Evolutionary conservation across 2,329 filamentous ascomycete species (phyloP).

Genomic region (Truncatella angustata): DNA sequence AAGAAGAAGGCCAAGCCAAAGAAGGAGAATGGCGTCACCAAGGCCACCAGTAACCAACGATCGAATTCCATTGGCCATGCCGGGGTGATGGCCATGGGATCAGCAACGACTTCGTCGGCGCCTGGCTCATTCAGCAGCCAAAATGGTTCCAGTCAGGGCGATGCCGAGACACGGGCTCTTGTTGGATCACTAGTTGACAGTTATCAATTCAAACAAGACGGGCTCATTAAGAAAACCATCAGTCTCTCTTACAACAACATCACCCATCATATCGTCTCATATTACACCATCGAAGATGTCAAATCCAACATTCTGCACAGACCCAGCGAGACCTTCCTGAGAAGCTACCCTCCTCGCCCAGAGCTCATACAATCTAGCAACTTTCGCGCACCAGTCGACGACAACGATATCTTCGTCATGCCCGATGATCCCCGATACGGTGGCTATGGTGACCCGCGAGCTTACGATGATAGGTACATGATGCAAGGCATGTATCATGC

Average conservation of each 20-base stretch:
- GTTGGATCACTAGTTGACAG: slow-evolving; percentile 87
- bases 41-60: slow-evolving; percentile 27
- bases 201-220: slow-evolving; percentile 80
- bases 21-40: slow-evolving; percentile 41
- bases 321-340: slow-evolving; percentile 36
- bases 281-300: slow-evolving; percentile 84
- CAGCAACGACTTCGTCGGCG: slow-evolving; percentile 14
- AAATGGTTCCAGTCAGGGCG: neutral
- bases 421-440: slow-evolving; percentile 8
- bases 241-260: slow-evolving; percentile 73
- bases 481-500: neutral
- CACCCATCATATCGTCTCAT: slow-evolving; percentile 83
- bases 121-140: slow-evolving; percentile 9
- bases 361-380: slow-evolving; percentile 62
- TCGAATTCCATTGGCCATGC: slow-evolving; percentile 17
- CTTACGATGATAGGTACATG: neutral
- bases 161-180: slow-evolving; percentile 41
- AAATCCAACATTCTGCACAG: slow-evolving; percentile 55
- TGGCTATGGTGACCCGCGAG: neutral
- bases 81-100: slow-evolving; percentile 9
- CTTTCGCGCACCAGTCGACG: slow-evolving; percentile 65
- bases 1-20: slow-evolving; percentile 80
- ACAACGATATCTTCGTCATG: slow-evolving; percentile 28
- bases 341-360: slow-evolving; percentile 35
- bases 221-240: slow-evolving; percentile 90